phyloP scores from a whole-genome alignment of 768 basidiomycete species.

The Calocybe indica region DNA sequence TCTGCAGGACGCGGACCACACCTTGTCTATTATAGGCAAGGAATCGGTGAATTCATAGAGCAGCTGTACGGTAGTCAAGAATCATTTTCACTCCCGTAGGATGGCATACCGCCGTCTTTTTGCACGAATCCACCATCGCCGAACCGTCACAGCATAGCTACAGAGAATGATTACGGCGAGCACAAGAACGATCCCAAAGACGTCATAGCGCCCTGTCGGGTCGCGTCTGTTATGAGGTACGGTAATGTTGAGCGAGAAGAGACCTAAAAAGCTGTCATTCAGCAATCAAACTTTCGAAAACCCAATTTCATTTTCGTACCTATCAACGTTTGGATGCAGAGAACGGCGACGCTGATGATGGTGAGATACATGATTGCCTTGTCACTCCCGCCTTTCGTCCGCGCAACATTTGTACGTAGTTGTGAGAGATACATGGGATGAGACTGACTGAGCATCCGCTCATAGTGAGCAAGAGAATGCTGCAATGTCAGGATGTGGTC shows the following conservation, averaged over 20 bases:
- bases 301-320: constrained; percentile 31
- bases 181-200: constrained; percentile 52
- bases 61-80: background rate
- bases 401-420: constrained; percentile 55
- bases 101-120: constrained; percentile 28
- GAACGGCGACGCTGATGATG: constrained; percentile 57
- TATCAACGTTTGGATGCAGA: constrained; percentile 56
- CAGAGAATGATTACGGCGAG: constrained; percentile 37
- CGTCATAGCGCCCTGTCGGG: constrained; percentile 33
- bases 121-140: constrained; percentile 60
- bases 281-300: background rate
- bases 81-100: constrained; percentile 8
- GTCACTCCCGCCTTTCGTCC: constrained; percentile 58
- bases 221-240: constrained; percentile 49
- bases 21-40: no score
- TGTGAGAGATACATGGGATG: constrained; percentile 84
- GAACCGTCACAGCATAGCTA: constrained; percentile 40
- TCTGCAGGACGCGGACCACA: constrained; percentile 29
- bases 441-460: constrained; percentile 82
- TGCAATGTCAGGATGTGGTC: constrained; percentile 90
- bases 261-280: constrained; percentile 36
- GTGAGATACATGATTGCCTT: constrained; percentile 62
- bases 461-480: constrained; percentile 78
- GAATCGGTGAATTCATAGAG: no score
- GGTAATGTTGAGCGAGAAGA: constrained; percentile 61